phyloP scores from a whole-genome alignment of 176 grass and related monocot genomes.

The Panicum miliaceum region DNA sequence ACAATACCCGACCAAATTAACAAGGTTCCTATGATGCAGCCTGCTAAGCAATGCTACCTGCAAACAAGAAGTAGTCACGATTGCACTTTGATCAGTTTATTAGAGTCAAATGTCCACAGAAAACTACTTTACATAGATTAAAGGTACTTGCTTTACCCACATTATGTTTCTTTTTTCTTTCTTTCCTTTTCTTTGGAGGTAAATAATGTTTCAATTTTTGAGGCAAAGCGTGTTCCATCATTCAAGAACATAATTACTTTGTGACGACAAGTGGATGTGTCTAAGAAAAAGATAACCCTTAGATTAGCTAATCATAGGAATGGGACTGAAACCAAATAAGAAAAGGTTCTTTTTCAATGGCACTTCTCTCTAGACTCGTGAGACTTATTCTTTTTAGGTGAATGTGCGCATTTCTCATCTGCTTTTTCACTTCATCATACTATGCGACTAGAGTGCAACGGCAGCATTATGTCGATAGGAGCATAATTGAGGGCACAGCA shows the following conservation, averaged over 20 bases:
- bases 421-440: neutral
- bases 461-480: neutral
- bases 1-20: constrained; percentile 99
- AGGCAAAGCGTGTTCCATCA: constrained; percentile 15
- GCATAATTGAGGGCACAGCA: constrained; percentile 3
- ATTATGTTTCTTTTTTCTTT: neutral
- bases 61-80: constrained; percentile 20
- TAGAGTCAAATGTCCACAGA: constrained; percentile 3
- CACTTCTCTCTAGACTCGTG: neutral
- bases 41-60: constrained; percentile 95
- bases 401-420: neutral
- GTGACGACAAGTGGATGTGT: neutral
- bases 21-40: constrained; percentile 98
- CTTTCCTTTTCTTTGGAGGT: neutral
- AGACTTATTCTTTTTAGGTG: neutral
- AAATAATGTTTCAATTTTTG: neutral
- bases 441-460: neutral
- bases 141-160: constrained; percentile 14
- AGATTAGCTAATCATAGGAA: neutral
- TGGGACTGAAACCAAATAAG: neutral
- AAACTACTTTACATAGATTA: constrained; percentile 29
- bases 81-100: constrained; percentile 35
- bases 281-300: neutral
- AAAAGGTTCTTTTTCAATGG: constrained; percentile 2
- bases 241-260: constrained; percentile 25